These are phyloP conservation scores for Lasiodiplodia gonubiensis DNA, from an alignment of 2,329 filamentous ascomycete genomes.

Conservation along the genomic window DNA sequence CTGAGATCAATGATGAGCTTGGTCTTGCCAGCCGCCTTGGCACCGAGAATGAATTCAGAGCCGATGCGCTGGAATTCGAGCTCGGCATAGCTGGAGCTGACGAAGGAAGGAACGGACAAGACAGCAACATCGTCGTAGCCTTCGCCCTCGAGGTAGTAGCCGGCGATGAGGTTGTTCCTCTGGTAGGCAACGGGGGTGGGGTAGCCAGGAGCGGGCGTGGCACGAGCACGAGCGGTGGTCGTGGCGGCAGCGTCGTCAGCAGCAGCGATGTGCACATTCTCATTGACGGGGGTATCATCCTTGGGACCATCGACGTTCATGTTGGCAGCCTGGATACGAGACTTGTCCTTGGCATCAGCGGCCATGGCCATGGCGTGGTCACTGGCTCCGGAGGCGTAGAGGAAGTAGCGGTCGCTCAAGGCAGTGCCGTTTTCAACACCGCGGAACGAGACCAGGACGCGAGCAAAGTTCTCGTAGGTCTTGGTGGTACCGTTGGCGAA, in stretches of 20 bases:
- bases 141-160: conserved; percentile 52
- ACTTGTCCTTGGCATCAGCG: conserved; percentile 15
- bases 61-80: conserved; percentile 50
- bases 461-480: conserved; percentile 52
- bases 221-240: conserved; percentile 31
- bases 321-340: conserved; percentile 17
- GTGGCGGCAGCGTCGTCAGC: conserved; percentile 32
- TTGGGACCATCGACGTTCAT: conserved; percentile 8
- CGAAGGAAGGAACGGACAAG: conserved; percentile 52
- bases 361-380: conserved; percentile 6
- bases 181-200: conserved; percentile 42
- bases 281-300: neutral
- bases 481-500: conserved; percentile 53
- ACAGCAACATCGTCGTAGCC: conserved; percentile 55
- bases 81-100: conserved; percentile 38
- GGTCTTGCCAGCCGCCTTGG: conserved; percentile 59
- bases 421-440: conserved; percentile 49
- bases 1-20: conserved; percentile 66
- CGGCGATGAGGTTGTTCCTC: conserved; percentile 50
- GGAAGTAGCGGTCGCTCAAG: conserved; percentile 47
- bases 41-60: conserved; percentile 49
- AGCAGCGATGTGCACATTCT: neutral
- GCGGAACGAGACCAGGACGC: conserved; percentile 48
- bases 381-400: conserved; percentile 30
- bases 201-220: conserved; percentile 41